Base-by-base conservation (phyloP, 2,329 filamentous ascomycete species). In the Epichloe baconii region DNA sequence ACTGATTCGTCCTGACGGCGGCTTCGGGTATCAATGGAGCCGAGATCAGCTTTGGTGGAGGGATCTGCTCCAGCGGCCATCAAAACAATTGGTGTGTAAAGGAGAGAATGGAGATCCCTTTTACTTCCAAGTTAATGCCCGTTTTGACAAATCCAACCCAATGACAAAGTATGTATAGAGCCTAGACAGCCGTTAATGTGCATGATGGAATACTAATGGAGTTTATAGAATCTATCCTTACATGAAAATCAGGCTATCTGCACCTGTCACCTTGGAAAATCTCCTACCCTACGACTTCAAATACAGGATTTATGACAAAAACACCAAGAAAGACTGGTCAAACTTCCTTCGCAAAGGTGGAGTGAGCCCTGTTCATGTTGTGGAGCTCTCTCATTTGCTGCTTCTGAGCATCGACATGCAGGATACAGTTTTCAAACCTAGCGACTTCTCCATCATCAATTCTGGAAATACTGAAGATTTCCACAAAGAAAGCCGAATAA, bases 291-390 rank as follows among this genome's bases (percentile, higher is more conserved):
- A 93, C 63, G 93, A 98, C 68, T 98, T 98, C 80, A 97, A 98
- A 68, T 98, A 98, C 66, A 83, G 91, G 51, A 97, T 98, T 51
- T 98, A 97, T 63, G 93, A 98, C 72, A 96, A 94, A 71, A 94
- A 95, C 66, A 96, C 90, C 0, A 94, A 91, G 74, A 95, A 94
- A 65, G 93, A 98, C 65, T 98, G 93, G 93, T 94, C 88, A 4
- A 98, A 98, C 66, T 98, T 98, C 70, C 72, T 98, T 45, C 82
- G 93, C 52, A 97, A 96, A 67, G 93, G 94, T 26, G 94, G 94
- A 14, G 85, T 97, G 52, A 98, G 93, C 64, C 94, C 94, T 0
- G 90, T 98, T 0, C 93, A 98, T 64, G 90, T 97, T 10, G 91
- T 97, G 17, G 91, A 98, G 68, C 75, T 98, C 19, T 96, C 91